A percentile compares a stretch with the other conserved stretches of the same genome.
Evolutionary conservation across 2,329 filamentous ascomycete species (phyloP).

Genomic region (Aspergillus candidus): DNA sequence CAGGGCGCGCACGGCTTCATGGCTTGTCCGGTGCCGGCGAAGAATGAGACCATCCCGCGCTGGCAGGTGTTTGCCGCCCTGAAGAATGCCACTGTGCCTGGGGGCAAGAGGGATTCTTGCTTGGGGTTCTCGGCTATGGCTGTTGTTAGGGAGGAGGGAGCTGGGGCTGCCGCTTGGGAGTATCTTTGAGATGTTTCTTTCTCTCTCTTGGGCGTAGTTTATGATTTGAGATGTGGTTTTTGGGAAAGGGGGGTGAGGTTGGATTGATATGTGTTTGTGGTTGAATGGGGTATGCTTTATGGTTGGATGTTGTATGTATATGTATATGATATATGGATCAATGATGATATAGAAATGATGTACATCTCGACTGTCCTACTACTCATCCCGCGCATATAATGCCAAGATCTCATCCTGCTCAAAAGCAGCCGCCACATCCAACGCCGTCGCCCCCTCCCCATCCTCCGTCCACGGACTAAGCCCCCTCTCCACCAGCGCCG

Average conservation of each 20-base stretch:
- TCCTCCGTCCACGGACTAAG: constrained; percentile 8
- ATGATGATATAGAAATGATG: too few relatives aligned
- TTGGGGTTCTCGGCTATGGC: constrained; percentile 33
- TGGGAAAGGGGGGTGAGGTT: too few relatives aligned
- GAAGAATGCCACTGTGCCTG: constrained; percentile 33
- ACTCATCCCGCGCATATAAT: constrained; percentile 12
- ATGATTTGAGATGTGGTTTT: too few relatives aligned
- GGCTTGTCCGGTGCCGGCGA: constrained; percentile 32
- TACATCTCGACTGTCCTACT: too few relatives aligned
- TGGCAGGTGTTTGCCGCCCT: constrained; percentile 38
- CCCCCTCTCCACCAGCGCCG: constrained; percentile 1
- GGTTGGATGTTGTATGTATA: too few relatives aligned
- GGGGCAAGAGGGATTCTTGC: constrained; percentile 33
- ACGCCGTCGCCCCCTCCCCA: constrained; percentile 8
- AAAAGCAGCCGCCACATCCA: constrained; percentile 8
- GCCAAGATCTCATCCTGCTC: constrained; percentile 4
- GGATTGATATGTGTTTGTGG: too few relatives aligned
- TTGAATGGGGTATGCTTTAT: too few relatives aligned
- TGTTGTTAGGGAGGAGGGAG: constrained; percentile 6
- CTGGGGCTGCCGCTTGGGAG: constrained; percentile 30
- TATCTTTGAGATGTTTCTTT: constrained; percentile 25
- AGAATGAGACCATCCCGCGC: constrained; percentile 8
- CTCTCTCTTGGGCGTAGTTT: too few relatives aligned
- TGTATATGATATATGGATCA: too few relatives aligned
- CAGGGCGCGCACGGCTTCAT: constrained; percentile 35